Conservation (phyloP, 2,329 filamentous ascomycete species). For the Geoglossum cookeanum region DNA sequence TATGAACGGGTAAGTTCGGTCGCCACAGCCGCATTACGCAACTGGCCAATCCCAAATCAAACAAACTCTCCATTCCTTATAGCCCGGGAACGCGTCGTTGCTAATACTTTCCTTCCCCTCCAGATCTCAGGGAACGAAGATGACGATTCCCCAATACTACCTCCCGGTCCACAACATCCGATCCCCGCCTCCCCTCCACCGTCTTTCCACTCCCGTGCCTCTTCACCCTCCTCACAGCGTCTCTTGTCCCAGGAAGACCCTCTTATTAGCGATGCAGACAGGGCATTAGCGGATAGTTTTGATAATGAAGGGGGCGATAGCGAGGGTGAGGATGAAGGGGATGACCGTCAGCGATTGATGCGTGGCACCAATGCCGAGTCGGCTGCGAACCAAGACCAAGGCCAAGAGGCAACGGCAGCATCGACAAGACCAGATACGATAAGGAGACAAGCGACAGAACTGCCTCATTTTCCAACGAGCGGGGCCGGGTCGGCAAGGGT, state of each 20-base stretch:
- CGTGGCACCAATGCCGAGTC: conserved; percentile 31
- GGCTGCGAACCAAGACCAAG: conserved; percentile 2
- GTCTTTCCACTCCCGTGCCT: conserved; percentile 73
- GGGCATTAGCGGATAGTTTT: conserved; percentile 83
- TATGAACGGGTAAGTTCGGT: conserved; percentile 25
- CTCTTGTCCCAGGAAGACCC: conserved; percentile 33
- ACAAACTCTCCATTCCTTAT: no score
- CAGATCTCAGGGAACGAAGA: conserved; percentile 13
- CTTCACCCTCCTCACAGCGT: conserved; percentile 39
- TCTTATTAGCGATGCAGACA: conserved; percentile 40
- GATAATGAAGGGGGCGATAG: conserved; percentile 59
- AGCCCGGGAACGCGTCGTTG: background rate
- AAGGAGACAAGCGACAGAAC: conserved; percentile 31
- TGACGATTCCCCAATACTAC: conserved; percentile 19
- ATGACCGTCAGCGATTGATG: conserved; percentile 76
- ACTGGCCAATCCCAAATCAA: no score
- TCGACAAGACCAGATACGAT: conserved; percentile 18
- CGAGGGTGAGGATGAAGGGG: conserved; percentile 49
- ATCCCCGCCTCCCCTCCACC: conserved; percentile 37
- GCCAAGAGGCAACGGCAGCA: conserved; percentile 7
- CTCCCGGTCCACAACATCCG: conserved; percentile 16
- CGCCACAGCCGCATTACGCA: background rate
- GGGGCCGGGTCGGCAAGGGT: conserved; percentile 11
- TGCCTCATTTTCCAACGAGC: conserved; percentile 29
- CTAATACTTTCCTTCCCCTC: background rate